Conservation (phyloP, 106 monocot species). For the Phalaenopsis equestris region DNA sequence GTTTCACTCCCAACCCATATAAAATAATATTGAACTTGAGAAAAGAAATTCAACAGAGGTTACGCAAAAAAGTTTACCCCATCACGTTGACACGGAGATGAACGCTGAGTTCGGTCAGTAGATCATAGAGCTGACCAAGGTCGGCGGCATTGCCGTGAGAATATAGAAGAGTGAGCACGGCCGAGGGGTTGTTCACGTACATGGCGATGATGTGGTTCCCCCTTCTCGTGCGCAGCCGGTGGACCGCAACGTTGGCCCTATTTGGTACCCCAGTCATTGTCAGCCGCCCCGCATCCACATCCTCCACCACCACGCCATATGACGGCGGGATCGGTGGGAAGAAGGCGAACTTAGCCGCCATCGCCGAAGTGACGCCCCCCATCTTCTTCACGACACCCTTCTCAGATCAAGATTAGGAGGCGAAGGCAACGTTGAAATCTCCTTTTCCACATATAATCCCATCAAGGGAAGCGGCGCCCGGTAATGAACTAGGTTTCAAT, state of each 20-base stretch:
- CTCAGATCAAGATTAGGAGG: background rate
- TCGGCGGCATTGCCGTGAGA: conserved; percentile 93
- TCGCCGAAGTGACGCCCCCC: conserved; percentile 62
- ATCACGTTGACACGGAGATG: conserved; percentile 63
- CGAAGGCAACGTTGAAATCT: background rate
- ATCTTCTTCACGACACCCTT: conserved; percentile 7
- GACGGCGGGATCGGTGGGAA: conserved; percentile 69
- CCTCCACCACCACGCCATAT: conserved; percentile 33
- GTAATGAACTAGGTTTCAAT: background rate
- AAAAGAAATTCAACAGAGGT: background rate
- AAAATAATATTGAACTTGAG: background rate
- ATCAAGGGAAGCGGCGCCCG: background rate
- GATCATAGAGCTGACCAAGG: conserved; percentile 58
- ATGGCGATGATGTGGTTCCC: conserved; percentile 58
- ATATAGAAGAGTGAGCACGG: conserved; percentile 56
- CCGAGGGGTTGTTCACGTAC: conserved; percentile 39
- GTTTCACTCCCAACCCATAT: too few relatives aligned
- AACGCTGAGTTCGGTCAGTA: conserved; percentile 56
- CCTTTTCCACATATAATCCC: background rate
- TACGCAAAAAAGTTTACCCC: conserved; percentile 38
- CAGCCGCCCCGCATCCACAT: conserved; percentile 26
- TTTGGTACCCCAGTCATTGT: conserved; percentile 28
- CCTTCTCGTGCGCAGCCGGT: conserved; percentile 39
- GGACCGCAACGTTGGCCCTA: conserved; percentile 46
- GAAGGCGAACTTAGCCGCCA: conserved; percentile 87